phyloP scores from a whole-genome alignment of 148 eudicot species.

The Rhododendron molle region DNA sequence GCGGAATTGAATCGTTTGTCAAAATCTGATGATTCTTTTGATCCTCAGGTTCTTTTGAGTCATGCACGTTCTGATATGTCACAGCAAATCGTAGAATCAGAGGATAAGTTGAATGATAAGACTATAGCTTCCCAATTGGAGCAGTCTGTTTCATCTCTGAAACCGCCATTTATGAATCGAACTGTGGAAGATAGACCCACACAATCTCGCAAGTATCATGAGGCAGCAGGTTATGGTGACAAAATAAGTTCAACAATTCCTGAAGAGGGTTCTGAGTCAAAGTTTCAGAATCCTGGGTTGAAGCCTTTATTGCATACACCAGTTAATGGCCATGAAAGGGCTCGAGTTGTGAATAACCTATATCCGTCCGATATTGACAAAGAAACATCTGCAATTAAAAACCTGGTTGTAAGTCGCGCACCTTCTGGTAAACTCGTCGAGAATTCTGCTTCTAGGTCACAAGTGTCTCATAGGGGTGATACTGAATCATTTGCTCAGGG shows the following conservation, averaged over 20 bases:
- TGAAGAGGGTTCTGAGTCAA: slow-evolving; percentile 8
- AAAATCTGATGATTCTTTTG: slow-evolving; percentile 57
- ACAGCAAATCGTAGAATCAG: slow-evolving; percentile 28
- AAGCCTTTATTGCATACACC: slow-evolving; percentile 13
- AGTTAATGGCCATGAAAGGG: slow-evolving; percentile 10
- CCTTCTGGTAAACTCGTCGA: slow-evolving; percentile 21
- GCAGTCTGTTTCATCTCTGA: slow-evolving; percentile 11
- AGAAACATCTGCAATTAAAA: slow-evolving; percentile 17
- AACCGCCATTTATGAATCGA: slow-evolving; percentile 17
- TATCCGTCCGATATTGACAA: neutral
- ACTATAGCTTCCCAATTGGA: slow-evolving; percentile 19
- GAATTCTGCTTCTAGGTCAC: slow-evolving; percentile 22
- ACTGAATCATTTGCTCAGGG: neutral
- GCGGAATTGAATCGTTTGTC: slow-evolving; percentile 48
- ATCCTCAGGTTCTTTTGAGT: slow-evolving; percentile 44
- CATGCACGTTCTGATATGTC: slow-evolving; percentile 34
- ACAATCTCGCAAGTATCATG: slow-evolving; percentile 7
- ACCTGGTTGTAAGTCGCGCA: slow-evolving; percentile 12
- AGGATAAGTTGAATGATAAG: slow-evolving; percentile 19
- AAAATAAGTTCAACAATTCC: neutral
- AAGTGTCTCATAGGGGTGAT: slow-evolving; percentile 18
- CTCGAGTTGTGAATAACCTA: slow-evolving; percentile 13
- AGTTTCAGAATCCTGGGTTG: slow-evolving; percentile 13
- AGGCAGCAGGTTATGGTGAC: slow-evolving; percentile 4
- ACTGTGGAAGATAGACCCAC: slow-evolving; percentile 12